Conservation (phyloP, 1,284 basidiomycete genomes). For the Flammula alnicola region DNA sequence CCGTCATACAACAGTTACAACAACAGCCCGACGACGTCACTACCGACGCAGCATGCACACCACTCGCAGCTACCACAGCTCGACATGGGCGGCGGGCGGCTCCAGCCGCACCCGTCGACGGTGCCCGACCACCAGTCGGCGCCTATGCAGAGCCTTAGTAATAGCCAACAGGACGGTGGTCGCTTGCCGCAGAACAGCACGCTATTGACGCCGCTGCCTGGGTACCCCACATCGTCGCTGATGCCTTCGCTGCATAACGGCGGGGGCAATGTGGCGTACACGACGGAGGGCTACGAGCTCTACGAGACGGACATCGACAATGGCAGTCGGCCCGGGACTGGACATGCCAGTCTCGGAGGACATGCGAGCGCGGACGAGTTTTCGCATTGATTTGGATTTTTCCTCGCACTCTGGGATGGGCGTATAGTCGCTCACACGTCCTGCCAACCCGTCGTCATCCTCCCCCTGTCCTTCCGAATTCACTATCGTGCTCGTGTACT, state of each 20-base stretch:
- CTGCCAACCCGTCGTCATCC: slow-evolving; percentile 2
- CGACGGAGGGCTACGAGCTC: slow-evolving; percentile 37
- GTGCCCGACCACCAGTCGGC: slow-evolving; percentile 4
- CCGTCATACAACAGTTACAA: slow-evolving; percentile 3
- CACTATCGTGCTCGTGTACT: neutral
- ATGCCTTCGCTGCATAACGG: slow-evolving; percentile 34
- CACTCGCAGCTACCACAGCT: slow-evolving; percentile 31
- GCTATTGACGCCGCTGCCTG: slow-evolving; percentile 47
- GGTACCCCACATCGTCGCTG: slow-evolving; percentile 38
- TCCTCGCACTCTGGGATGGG: slow-evolving; percentile 4
- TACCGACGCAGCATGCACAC: slow-evolving; percentile 26
- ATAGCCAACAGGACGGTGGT: slow-evolving; percentile 1
- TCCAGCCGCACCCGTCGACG: slow-evolving; percentile 16
- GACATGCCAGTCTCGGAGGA: slow-evolving; percentile 42
- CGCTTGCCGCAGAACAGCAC: slow-evolving; percentile 49
- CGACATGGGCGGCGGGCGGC: slow-evolving; percentile 13
- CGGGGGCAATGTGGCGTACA: slow-evolving; percentile 29
- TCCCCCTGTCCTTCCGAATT: slow-evolving; percentile 1
- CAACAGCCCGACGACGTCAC: neutral
- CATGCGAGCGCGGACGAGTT: slow-evolving; percentile 39
- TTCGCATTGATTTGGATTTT: slow-evolving; percentile 18
- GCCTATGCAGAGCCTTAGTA: slow-evolving; percentile 6
- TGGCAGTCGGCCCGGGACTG: slow-evolving; percentile 43
- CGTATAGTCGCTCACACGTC: slow-evolving; percentile 4
- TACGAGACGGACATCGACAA: slow-evolving; percentile 44